Percentiles rank a stretch among this genome's conserved stretches.
phyloP scores from a whole-genome alignment of 192 early-diverging fungal species.

The Physocladia obscura region DNA sequence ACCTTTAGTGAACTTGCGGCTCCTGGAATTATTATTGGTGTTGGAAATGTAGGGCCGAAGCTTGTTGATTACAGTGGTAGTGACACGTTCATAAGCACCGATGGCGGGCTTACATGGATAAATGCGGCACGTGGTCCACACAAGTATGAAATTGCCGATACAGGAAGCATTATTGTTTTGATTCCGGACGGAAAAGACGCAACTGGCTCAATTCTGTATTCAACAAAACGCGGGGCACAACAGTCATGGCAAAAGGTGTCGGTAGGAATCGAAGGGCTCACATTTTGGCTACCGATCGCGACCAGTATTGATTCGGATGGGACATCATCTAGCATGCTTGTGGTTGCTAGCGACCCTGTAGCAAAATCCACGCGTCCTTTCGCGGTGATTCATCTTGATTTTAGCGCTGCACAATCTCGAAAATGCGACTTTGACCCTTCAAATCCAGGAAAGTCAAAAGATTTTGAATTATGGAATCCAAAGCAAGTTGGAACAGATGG shows the following conservation, averaged over 20 bases:
- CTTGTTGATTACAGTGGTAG: slow-evolving; percentile 71
- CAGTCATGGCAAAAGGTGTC: slow-evolving; percentile 60
- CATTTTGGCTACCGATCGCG: slow-evolving; percentile 51
- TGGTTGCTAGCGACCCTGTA: slow-evolving; percentile 39
- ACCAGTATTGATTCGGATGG: slow-evolving; percentile 79
- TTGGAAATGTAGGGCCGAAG: slow-evolving; percentile 79
- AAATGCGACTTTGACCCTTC: slow-evolving; percentile 65
- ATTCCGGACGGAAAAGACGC: slow-evolving; percentile 54
- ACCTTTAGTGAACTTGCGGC: slow-evolving; percentile 73
- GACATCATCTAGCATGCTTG: slow-evolving; percentile 69
- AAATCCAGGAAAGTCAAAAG: slow-evolving; percentile 49
- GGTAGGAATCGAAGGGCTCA: slow-evolving; percentile 38
- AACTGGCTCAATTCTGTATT: slow-evolving; percentile 66
- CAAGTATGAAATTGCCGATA: slow-evolving; percentile 83
- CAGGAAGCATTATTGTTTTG: slow-evolving; percentile 74
- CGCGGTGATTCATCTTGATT: slow-evolving; percentile 70
- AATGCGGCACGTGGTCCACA: slow-evolving; percentile 67
- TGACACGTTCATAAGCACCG: slow-evolving; percentile 83
- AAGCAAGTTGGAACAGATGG: slow-evolving; percentile 15
- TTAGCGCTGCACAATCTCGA: slow-evolving; percentile 55
- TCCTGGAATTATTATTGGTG: slow-evolving; percentile 85
- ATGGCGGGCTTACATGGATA: slow-evolving; percentile 80
- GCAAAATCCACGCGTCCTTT: slow-evolving; percentile 24
- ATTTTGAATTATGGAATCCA: slow-evolving; percentile 77
- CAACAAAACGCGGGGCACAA: slow-evolving; percentile 66